These are phyloP conservation scores for Yamadazyma sp. DNA, from an alignment of 1,139 yeast species.

Conservation along the genomic window DNA sequence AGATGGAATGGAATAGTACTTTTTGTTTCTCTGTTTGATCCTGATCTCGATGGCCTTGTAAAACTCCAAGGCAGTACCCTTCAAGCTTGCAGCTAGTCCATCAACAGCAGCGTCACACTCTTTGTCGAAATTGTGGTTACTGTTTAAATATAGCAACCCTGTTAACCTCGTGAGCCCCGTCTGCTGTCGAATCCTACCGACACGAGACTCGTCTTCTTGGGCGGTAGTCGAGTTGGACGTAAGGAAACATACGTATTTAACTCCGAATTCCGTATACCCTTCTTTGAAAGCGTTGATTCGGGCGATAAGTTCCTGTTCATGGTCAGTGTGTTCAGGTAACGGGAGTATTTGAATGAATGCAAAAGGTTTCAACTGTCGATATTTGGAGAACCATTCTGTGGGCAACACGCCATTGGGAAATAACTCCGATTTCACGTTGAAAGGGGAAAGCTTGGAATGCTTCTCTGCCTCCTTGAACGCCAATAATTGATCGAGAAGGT, in stretches of 20 bases:
- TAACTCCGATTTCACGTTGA: constrained; percentile 34
- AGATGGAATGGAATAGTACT: constrained; percentile 39
- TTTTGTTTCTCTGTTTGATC: constrained; percentile 36
- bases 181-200: constrained; percentile 25
- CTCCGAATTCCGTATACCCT: constrained; percentile 18
- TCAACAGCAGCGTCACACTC: constrained; percentile 32
- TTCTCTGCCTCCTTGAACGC: constrained; percentile 9
- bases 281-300: constrained; percentile 20
- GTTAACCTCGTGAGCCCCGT: constrained; percentile 32
- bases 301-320: constrained; percentile 18
- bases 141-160: constrained; percentile 26
- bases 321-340: constrained; percentile 16
- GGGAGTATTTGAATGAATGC: constrained; percentile 25
- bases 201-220: constrained; percentile 18
- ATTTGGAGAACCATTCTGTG: constrained; percentile 38
- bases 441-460: constrained; percentile 39
- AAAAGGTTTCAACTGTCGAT: constrained; percentile 33
- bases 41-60: constrained; percentile 32
- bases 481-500: constrained; percentile 2
- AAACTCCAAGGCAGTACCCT: constrained; percentile 32
- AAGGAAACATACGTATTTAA: constrained; percentile 31
- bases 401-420: constrained; percentile 46
- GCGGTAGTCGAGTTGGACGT: constrained; percentile 18
- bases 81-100: constrained; percentile 31
- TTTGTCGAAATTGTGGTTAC: constrained; percentile 15